Conservation (phyloP, 2,329 filamentous ascomycete species). For the Fusarium pseudocircinatum region DNA sequence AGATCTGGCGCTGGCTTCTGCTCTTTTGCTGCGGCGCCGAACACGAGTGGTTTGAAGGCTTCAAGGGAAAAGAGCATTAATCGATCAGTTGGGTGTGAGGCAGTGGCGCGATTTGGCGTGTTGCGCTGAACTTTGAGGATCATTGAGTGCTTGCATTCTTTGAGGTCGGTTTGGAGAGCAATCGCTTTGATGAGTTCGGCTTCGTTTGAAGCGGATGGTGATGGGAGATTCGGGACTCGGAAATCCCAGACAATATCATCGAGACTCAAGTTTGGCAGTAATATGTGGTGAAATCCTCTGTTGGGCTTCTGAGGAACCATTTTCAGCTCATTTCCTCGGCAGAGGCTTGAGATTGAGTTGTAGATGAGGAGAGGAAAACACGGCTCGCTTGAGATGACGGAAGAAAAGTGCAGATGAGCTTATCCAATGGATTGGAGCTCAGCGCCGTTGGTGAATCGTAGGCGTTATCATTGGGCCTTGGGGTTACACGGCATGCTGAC, state of each 20-base stretch:
- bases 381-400: background rate
- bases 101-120: background rate
- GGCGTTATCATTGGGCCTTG: background rate
- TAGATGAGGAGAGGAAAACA: fast-evolving
- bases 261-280: background rate
- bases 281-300: background rate
- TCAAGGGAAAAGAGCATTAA: background rate
- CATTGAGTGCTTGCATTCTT: background rate
- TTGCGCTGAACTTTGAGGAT: background rate
- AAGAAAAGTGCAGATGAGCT: background rate
- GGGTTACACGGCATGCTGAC: background rate
- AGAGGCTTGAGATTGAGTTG: background rate
- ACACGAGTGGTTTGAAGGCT: background rate
- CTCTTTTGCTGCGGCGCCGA: background rate
- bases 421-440: background rate
- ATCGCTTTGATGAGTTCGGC: background rate
- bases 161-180: background rate
- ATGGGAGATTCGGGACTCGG: background rate
- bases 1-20: background rate
- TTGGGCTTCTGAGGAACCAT: background rate
- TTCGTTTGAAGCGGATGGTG: background rate
- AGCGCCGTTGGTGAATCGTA: background rate
- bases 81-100: fast-evolving
- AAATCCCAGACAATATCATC: background rate
- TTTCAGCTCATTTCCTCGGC: too few species aligned